phyloP scores from a whole-genome alignment of 495 filamentous ascomycete species.

The Aspergillus sclerotiicarbonarius region DNA sequence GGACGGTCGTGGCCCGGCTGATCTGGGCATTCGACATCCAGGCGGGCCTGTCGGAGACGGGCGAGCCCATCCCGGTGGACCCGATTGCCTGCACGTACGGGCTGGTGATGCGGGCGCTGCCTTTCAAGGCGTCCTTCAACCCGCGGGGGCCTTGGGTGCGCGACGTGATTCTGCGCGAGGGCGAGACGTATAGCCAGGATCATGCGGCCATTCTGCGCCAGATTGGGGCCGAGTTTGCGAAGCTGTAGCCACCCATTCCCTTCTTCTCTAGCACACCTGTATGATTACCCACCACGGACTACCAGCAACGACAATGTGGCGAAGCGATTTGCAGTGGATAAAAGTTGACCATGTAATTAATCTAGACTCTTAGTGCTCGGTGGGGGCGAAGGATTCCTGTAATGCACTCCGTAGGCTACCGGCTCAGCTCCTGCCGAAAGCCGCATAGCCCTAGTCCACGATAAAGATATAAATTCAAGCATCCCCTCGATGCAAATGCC shows the following conservation, averaged over 20 bases:
- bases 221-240: slow-evolving; percentile 24
- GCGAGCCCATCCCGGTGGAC: slow-evolving; percentile 19
- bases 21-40: neutral
- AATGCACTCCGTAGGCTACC: too few species aligned
- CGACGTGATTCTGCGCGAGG: neutral
- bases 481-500: too few species aligned
- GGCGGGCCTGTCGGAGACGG: neutral
- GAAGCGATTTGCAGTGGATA: too few species aligned
- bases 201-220: slow-evolving; percentile 25
- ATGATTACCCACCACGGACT: too few species aligned
- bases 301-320: too few species aligned
- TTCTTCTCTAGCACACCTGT: too few species aligned
- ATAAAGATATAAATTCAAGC: too few species aligned
- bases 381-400: too few species aligned
- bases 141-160: neutral
- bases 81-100: slow-evolving; percentile 26
- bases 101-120: slow-evolving; percentile 24
- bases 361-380: too few species aligned
- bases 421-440: too few species aligned
- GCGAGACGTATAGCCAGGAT: neutral
- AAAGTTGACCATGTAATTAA: too few species aligned
- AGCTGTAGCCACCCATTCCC: slow-evolving; percentile 11
- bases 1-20: neutral
- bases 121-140: slow-evolving; percentile 22
- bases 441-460: too few species aligned